Percentiles rank a stretch among this genome's conserved stretches.
These are phyloP conservation scores for Fusarium denticulatum DNA, from an alignment of 2,329 filamentous ascomycete species.

Conservation along the genomic window DNA sequence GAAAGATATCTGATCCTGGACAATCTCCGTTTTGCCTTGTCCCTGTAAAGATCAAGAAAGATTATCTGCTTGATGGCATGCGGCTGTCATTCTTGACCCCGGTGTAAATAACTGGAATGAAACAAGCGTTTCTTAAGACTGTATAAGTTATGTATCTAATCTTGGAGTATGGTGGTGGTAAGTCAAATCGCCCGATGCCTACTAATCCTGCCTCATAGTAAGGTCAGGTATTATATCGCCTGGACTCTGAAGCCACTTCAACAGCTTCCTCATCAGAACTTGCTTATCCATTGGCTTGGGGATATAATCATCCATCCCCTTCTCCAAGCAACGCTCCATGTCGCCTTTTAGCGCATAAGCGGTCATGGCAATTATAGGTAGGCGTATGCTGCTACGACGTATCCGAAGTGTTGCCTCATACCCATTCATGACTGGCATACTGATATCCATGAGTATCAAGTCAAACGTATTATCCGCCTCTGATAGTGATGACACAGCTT, in stretches of 20 bases:
- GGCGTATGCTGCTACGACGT: not conserved
- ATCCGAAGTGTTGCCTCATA: conserved; percentile 1
- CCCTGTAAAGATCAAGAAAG: no score
- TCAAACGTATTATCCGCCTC: not conserved
- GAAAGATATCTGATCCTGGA: fast-evolving
- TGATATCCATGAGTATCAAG: conserved; percentile 8
- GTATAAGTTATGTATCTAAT: not conserved
- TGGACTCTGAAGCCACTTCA: not conserved
- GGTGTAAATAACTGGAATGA: fast-evolving
- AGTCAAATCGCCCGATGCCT: no score
- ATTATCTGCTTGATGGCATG: no score
- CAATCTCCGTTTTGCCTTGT: not conserved
- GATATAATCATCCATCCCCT: conserved; percentile 7
- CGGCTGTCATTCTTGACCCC: fast-evolving
- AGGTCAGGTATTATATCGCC: no score
- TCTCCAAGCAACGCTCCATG: conserved; percentile 5
- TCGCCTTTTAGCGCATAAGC: conserved; percentile 3
- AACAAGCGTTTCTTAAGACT: not conserved
- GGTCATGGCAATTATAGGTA: conserved; percentile 7
- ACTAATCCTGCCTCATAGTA: not conserved
- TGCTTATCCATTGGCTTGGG: conserved; percentile 3
- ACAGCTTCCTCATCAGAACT: not conserved
- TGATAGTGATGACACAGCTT: not conserved
- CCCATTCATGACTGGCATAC: conserved; percentile 2
- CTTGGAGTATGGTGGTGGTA: fast-evolving